phyloP scores from a whole-genome alignment of 2,329 filamentous ascomycete genomes.

The Metarhizium album region DNA sequence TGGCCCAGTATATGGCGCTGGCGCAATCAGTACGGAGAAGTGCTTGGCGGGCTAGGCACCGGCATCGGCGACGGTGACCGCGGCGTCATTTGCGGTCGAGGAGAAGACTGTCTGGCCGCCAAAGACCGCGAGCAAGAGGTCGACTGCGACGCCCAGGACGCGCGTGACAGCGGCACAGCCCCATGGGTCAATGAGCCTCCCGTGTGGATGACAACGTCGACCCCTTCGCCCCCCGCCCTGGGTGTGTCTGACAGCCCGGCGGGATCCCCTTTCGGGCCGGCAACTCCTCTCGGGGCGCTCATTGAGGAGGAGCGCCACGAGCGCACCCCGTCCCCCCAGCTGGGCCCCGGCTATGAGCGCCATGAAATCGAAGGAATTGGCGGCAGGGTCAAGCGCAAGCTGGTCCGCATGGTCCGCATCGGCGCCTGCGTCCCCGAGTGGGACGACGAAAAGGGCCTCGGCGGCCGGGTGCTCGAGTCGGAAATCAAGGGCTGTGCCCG shows the following conservation, averaged over 20 bases:
- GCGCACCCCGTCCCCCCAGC: conserved; percentile 38
- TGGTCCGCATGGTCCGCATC: conserved; percentile 71
- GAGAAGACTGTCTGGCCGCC: conserved; percentile 62
- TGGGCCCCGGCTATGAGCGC: conserved; percentile 63
- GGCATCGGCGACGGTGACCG: conserved; percentile 83
- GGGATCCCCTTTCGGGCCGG: conserved; percentile 9
- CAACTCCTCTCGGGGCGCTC: conserved; percentile 14
- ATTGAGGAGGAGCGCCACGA: conserved; percentile 22
- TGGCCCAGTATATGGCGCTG: conserved; percentile 66
- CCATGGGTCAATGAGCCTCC: conserved; percentile 12
- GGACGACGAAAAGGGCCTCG: conserved; percentile 58
- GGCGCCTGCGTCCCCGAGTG: conserved; percentile 80
- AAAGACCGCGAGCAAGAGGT: conserved; percentile 72
- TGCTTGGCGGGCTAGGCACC: conserved; percentile 69
- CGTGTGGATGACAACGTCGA: conserved; percentile 12
- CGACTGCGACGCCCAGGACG: conserved; percentile 73
- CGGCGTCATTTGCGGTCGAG: conserved; percentile 80
- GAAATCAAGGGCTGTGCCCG: conserved; percentile 60
- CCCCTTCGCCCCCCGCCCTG: conserved; percentile 9
- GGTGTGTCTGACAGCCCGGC: conserved; percentile 7
- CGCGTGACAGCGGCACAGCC: conserved; percentile 32
- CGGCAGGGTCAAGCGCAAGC: conserved; percentile 76
- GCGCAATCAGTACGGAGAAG: conserved; percentile 74
- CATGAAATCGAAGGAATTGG: conserved; percentile 91
- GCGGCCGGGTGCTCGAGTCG: conserved; percentile 53